phyloP scores from a whole-genome alignment of 768 basidiomycete species.

The Hygrocybe punicea region DNA sequence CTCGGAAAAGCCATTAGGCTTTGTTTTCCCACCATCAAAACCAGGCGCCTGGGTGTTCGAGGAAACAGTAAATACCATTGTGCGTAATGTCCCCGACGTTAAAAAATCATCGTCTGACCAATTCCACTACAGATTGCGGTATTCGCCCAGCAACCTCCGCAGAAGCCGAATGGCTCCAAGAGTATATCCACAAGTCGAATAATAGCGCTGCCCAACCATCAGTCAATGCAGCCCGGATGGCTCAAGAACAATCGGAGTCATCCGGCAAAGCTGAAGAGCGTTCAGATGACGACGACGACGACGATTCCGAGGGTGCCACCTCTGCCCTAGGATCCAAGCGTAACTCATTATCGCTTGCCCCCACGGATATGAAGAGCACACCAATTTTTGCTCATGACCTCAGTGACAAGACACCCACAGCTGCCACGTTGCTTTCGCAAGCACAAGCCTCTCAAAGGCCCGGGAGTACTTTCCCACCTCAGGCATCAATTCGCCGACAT shows the following conservation, averaged over 20 bases:
- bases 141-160: conserved; percentile 88
- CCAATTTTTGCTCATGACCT: conserved; percentile 58
- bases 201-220: conserved; percentile 77
- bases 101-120: conserved; percentile 31
- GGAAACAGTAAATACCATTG: conserved; percentile 98
- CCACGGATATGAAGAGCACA: conserved; percentile 58
- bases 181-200: conserved; percentile 88
- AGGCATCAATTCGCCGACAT: conserved; percentile 76
- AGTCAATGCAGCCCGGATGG: conserved; percentile 68
- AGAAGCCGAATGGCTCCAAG: conserved; percentile 89
- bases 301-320: conserved; percentile 71
- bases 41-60: conserved; percentile 84
- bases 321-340: conserved; percentile 66
- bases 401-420: conserved; percentile 85
- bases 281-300: conserved; percentile 83
- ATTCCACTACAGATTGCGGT: conserved; percentile 66
- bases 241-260: conserved; percentile 66
- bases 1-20: conserved; percentile 91
- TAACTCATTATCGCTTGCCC: conserved; percentile 60
- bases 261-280: conserved; percentile 61
- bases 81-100: conserved; percentile 48
- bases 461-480: conserved; percentile 54
- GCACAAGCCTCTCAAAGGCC: conserved; percentile 67
- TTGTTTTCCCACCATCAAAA: conserved; percentile 94
- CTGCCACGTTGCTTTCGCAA: conserved; percentile 70